Percentiles rank a stretch among this genome's conserved stretches.
Conservation (phyloP, 106 monocot genomes). For the Vanilla planifolia region DNA sequence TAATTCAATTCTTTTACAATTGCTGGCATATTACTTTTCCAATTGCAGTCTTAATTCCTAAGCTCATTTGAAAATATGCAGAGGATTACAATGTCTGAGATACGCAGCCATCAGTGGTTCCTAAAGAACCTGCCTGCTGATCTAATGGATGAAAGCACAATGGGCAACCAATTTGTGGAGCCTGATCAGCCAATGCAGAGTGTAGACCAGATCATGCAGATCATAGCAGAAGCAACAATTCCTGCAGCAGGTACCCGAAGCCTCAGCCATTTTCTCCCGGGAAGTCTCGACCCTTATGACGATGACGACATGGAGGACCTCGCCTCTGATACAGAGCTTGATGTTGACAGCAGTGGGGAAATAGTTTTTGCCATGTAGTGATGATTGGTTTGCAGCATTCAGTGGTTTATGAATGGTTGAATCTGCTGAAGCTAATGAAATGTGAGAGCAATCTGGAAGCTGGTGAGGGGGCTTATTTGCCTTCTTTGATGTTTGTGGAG, state of each 20-base stretch:
- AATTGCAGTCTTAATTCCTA: background rate
- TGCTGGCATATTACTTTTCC: no score
- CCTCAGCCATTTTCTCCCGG: background rate
- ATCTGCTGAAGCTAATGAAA: background rate
- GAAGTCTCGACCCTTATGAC: conserved; percentile 9
- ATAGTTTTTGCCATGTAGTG: conserved; percentile 22
- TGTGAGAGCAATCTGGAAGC: background rate
- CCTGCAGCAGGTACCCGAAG: background rate
- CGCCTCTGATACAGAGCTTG: conserved; percentile 22
- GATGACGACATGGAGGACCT: conserved; percentile 22
- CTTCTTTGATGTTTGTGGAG: no score
- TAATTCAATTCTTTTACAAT: no score
- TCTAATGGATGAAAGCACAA: conserved; percentile 19
- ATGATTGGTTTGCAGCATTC: background rate
- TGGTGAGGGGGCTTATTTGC: background rate
- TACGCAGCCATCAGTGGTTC: conserved; percentile 20
- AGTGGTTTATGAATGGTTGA: background rate
- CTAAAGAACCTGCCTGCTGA: conserved; percentile 19
- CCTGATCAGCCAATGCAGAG: conserved; percentile 70
- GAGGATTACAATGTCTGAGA: conserved; percentile 20
- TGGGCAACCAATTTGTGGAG: conserved; percentile 17
- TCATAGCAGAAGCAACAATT: conserved; percentile 30
- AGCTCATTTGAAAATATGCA: background rate
- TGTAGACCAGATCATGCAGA: conserved; percentile 86
- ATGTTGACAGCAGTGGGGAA: conserved; percentile 28